Percentiles rank a stretch among this genome's conserved stretches.
phyloP scores from a whole-genome alignment of 78 protist species.

The Reticulomyxa filosa region DNA sequence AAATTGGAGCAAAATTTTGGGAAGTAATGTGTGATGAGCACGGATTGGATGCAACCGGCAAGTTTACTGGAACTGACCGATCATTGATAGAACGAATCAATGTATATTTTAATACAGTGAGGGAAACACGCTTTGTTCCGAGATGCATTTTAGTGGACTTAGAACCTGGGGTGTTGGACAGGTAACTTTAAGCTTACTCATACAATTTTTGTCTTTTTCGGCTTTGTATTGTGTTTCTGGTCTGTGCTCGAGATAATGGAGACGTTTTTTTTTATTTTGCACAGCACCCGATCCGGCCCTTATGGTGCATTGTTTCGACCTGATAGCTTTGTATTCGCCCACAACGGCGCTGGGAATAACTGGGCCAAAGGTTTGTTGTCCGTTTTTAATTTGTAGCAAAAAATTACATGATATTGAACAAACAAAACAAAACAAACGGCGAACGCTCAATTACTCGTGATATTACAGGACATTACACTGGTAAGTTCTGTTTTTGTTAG shows the following conservation, averaged over 20 bases:
- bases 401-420: no score
- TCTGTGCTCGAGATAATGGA: no score
- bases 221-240: no score
- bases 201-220: no score
- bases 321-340: slow-evolving; percentile 75
- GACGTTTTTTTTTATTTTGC: no score
- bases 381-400: no score
- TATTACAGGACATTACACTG: no score
- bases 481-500: no score
- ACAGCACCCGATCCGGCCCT: slow-evolving; percentile 65
- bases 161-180: no score
- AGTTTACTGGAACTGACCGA: slow-evolving; percentile 52
- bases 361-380: slow-evolving; percentile 98
- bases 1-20: slow-evolving; percentile 35
- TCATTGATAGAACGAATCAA: slow-evolving; percentile 81
- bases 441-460: no score
- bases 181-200: no score
- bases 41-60: slow-evolving; percentile 72
- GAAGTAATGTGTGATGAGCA: slow-evolving; percentile 80
- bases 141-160: slow-evolving; percentile 87
- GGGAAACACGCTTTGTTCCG: slow-evolving; percentile 82
- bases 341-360: slow-evolving; percentile 78
- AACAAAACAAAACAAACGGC: no score
- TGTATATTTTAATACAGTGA: slow-evolving; percentile 86
- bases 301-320: slow-evolving; percentile 78